Evolutionary conservation across 371 early-diverging fungal genomes (phyloP).

Genomic region (Rhizopus arrhizus): DNA sequence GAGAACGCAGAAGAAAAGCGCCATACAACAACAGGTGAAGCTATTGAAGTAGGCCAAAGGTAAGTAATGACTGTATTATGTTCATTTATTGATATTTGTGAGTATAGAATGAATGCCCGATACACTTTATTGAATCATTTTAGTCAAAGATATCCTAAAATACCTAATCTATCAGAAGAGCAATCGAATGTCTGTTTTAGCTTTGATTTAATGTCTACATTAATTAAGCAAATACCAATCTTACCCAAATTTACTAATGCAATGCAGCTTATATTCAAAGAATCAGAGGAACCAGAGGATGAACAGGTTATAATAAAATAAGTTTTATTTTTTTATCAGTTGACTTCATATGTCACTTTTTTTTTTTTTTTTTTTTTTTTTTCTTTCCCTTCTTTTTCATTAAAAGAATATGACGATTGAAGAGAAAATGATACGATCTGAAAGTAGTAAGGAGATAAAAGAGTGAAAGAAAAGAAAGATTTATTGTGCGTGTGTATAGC

Average conservation of each 20-base stretch:
- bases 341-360: slow-evolving; percentile 16
- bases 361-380: slow-evolving; percentile 6
- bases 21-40: slow-evolving; percentile 92
- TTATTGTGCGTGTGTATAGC: no score
- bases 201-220: slow-evolving; percentile 82
- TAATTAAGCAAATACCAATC: slow-evolving; percentile 60
- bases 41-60: slow-evolving; percentile 78
- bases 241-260: slow-evolving; percentile 65
- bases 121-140: slow-evolving; percentile 95
- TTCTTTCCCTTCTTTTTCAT: neutral
- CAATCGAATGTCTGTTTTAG: slow-evolving; percentile 69
- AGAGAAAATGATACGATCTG: no score
- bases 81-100: slow-evolving; percentile 6
- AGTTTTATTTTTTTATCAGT: neutral
- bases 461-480: no score
- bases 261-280: slow-evolving; percentile 58
- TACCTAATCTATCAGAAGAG: slow-evolving; percentile 62
- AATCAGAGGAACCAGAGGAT: slow-evolving; percentile 50
- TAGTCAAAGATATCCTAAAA: slow-evolving; percentile 93
- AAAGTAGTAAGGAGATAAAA: no score
- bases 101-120: slow-evolving; percentile 74
- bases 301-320: neutral
- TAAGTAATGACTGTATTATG: slow-evolving; percentile 18
- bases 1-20: slow-evolving; percentile 83
- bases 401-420: neutral